Conservation (phyloP, 345 rosid genomes). For the Gynandropsis gynandra region DNA sequence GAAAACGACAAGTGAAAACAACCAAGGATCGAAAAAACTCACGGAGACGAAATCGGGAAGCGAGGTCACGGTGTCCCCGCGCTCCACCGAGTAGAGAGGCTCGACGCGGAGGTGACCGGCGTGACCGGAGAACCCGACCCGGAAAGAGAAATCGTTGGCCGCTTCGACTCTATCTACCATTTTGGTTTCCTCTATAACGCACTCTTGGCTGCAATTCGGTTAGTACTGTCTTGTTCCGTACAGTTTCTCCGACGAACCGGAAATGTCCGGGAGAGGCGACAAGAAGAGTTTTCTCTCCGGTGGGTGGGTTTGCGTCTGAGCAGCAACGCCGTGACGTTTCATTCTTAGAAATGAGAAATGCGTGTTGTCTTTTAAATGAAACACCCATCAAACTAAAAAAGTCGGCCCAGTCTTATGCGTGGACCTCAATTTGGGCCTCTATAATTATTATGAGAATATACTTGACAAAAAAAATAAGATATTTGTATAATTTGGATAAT, state of each 20-base stretch:
- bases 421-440: too few relatives aligned
- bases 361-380: too few relatives aligned
- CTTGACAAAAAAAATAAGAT: too few relatives aligned
- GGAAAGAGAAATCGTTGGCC: constrained; percentile 62
- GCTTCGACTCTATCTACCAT: constrained; percentile 61
- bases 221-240: not conserved
- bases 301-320: not conserved
- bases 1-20: not conserved
- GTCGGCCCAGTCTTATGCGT: too few relatives aligned
- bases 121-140: constrained; percentile 85
- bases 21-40: constrained; percentile 23
- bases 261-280: constrained; percentile 10
- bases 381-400: too few relatives aligned
- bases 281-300: constrained; percentile 1
- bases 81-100: constrained; percentile 71
- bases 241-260: constrained; percentile 13
- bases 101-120: constrained; percentile 87
- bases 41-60: constrained; percentile 82
- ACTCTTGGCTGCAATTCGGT: constrained; percentile 16
- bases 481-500: too few relatives aligned
- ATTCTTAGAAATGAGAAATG: not conserved
- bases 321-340: constrained; percentile 9
- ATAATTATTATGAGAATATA: too few relatives aligned
- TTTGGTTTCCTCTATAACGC: not conserved
- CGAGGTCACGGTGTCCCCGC: constrained; percentile 49